phyloP scores from a whole-genome alignment of 2,329 filamentous ascomycete species.

The Coniosporium tulheliwenetii region DNA sequence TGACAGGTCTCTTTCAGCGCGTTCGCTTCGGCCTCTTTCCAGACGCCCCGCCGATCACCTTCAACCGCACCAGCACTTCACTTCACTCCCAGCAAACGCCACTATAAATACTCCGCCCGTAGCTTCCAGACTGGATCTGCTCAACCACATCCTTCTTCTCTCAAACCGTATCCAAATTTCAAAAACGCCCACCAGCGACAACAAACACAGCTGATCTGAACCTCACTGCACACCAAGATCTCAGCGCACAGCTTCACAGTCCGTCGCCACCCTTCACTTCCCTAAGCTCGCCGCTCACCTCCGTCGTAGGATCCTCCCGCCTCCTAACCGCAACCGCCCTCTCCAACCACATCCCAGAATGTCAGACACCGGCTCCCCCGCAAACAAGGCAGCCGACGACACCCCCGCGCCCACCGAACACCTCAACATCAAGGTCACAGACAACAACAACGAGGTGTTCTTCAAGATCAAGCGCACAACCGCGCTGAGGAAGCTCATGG shows the following conservation, averaged over 20 bases:
- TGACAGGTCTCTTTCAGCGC: no score
- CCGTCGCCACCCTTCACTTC: conserved; percentile 2
- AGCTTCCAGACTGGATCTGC: no score
- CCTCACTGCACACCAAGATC: conserved; percentile 2
- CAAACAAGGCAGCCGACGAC: conserved; percentile 24
- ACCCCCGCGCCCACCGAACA: conserved; percentile 49
- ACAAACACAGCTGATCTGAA: conserved; percentile 1
- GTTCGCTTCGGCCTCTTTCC: no score
- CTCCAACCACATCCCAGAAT: conserved; percentile 34
- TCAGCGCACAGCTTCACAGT: conserved; percentile 1
- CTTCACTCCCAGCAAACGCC: no score
- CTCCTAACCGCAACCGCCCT: conserved; percentile 1
- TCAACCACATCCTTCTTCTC: no score
- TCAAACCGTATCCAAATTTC: no score
- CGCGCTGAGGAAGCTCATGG: conserved; percentile 94
- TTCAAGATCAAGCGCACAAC: conserved; percentile 99
- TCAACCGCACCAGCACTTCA: no score
- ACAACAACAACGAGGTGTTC: conserved; percentile 99
- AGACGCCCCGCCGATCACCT: no score
- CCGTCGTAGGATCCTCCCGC: conserved; percentile 1
- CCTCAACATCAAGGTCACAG: conserved; percentile 97
- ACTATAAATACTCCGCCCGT: no score
- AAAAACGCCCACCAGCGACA: background rate
- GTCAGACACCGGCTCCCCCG: conserved; percentile 27
- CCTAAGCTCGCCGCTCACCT: background rate